Evolutionary conservation across 2,329 filamentous ascomycete genomes (phyloP).

Genomic region (Cladosporium colombiae): DNA sequence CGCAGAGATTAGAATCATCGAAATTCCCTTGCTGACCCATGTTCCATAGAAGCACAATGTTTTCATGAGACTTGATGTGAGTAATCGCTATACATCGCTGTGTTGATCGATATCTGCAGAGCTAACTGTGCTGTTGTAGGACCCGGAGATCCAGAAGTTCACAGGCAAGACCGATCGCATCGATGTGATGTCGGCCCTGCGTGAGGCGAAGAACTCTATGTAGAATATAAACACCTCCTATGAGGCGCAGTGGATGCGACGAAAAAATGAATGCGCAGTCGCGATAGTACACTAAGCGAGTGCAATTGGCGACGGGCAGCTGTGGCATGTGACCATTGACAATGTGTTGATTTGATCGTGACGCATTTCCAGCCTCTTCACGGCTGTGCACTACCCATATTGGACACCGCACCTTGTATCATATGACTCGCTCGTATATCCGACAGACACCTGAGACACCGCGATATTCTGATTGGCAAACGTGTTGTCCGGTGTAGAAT

Average conservation of each 20-base stretch:
- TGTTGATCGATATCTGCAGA: neutral
- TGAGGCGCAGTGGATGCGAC: neutral
- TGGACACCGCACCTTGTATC: neutral
- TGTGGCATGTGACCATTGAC: neutral
- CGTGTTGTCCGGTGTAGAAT: neutral
- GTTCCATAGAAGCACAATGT: conserved; percentile 79
- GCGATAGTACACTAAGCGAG: neutral
- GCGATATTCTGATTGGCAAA: neutral
- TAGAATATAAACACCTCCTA: conserved; percentile 25
- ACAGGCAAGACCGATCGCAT: conserved; percentile 79
- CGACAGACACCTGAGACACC: neutral
- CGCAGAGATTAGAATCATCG: neutral
- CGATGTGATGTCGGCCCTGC: conserved; percentile 79
- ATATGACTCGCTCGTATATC: neutral
- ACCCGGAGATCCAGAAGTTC: conserved; percentile 79
- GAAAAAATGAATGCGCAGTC: neutral
- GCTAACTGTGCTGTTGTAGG: conserved; percentile 50
- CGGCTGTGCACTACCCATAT: neutral
- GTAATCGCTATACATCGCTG: conserved; percentile 32
- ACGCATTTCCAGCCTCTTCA: neutral
- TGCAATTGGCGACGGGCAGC: neutral
- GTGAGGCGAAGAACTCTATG: conserved; percentile 80
- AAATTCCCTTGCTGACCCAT: neutral
- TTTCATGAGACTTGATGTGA: conserved; percentile 85
- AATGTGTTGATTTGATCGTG: too few species aligned